A percentile compares a stretch with the other conserved stretches of the same genome.
These are phyloP conservation scores for Phytophthora quininea DNA, from an alignment of 352 stramenopile genomes.

Conservation along the genomic window DNA sequence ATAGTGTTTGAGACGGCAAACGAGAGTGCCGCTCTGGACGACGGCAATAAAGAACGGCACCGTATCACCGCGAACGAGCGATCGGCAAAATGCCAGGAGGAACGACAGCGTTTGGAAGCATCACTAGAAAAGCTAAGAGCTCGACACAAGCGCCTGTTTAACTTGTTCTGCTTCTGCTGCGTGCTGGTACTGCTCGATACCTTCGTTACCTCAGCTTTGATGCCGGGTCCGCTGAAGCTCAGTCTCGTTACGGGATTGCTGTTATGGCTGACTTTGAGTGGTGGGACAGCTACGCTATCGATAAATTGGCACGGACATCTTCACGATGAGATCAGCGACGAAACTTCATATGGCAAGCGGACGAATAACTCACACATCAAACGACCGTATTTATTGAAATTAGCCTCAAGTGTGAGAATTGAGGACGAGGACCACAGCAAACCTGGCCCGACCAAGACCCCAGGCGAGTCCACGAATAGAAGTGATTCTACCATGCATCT, in stretches of 20 bases:
- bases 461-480: conserved; percentile 19
- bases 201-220: conserved; percentile 26
- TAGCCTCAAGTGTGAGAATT: background rate
- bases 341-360: conserved; percentile 14
- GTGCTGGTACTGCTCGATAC: conserved; percentile 42
- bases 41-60: conserved; percentile 17
- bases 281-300: conserved; percentile 46
- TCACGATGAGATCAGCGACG: conserved; percentile 10
- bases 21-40: background rate
- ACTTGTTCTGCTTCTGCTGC: conserved; percentile 46
- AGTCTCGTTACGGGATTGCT: conserved; percentile 41
- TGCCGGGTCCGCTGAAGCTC: conserved; percentile 43
- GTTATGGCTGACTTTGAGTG: conserved; percentile 41
- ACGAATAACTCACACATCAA: background rate
- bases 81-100: conserved; percentile 20
- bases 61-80: conserved; percentile 14
- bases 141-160: conserved; percentile 36
- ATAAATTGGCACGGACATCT: conserved; percentile 42
- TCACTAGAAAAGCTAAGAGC: conserved; percentile 33
- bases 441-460: background rate
- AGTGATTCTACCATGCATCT: conserved; percentile 20
- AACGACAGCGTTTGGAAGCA: conserved; percentile 25
- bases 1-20: conserved; percentile 14
- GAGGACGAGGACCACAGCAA: background rate
- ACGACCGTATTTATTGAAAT: conserved; percentile 15